These are phyloP conservation scores for Trypethelium eluteriae DNA, from an alignment of 495 filamentous ascomycete species.

Conservation along the genomic window DNA sequence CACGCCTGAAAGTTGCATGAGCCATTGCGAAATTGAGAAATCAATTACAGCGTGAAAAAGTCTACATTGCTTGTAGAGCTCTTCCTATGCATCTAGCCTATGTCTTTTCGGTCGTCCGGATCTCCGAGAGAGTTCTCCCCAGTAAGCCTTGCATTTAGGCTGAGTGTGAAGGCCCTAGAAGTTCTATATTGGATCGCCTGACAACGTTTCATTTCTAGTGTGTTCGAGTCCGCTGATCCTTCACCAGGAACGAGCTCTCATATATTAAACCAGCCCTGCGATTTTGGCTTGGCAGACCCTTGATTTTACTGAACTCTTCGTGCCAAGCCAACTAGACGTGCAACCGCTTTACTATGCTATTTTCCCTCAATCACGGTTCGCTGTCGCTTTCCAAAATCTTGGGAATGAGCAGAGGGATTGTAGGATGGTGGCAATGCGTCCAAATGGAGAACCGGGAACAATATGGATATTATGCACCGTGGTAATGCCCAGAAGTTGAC, in stretches of 20 bases:
- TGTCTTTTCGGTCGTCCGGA: neutral
- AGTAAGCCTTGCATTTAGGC: constrained; percentile 5
- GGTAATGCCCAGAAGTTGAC: constrained; percentile 1
- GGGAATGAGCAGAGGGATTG: neutral
- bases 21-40: neutral
- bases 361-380: constrained; percentile 1
- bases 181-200: constrained; percentile 1
- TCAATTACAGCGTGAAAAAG: constrained; percentile 6
- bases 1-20: constrained; percentile 9
- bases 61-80: neutral
- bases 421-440: neutral
- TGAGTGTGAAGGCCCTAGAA: neutral
- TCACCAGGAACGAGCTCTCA: neutral
- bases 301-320: neutral
- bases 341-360: neutral
- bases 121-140: constrained; percentile 1
- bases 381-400: neutral
- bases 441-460: neutral
- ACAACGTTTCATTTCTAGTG: constrained; percentile 5
- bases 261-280: neutral
- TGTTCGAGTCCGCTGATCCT: neutral
- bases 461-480: constrained; percentile 2
- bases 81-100: neutral
- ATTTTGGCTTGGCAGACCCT: constrained; percentile 8
- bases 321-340: neutral